phyloP scores from a whole-genome alignment of 208 protist species.

The Wallacemonas sp. region DNA sequence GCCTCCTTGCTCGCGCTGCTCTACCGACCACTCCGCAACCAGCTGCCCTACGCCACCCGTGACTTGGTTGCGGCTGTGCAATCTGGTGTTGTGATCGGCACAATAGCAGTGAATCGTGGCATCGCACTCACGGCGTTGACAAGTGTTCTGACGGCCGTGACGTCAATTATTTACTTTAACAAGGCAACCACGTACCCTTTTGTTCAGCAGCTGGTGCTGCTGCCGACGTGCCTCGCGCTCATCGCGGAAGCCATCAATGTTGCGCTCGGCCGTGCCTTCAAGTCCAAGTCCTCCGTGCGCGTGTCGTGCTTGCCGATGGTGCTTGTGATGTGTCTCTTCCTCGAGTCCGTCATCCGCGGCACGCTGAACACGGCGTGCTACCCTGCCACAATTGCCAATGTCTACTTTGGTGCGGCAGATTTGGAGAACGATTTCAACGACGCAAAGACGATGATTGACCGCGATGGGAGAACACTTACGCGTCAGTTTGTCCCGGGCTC shows the following conservation, averaged over 20 bases:
- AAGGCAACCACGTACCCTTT: background rate
- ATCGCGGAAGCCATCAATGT: conserved; percentile 1
- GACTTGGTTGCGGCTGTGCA: background rate
- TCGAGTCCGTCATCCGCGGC: conserved; percentile 42
- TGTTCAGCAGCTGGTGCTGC: conserved; percentile 1
- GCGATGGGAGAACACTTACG: conserved; percentile 25
- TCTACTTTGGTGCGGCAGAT: conserved; percentile 3
- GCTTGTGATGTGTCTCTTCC: background rate
- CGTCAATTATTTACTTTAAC: background rate
- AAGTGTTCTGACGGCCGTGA: background rate
- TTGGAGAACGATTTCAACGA: background rate
- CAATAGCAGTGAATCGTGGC: background rate
- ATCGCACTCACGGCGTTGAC: background rate
- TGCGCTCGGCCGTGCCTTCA: background rate
- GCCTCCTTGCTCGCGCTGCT: background rate
- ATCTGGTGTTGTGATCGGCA: conserved; percentile 1
- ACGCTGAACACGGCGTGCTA: conserved; percentile 58
- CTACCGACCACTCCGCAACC: conserved; percentile 1
- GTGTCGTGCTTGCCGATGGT: conserved; percentile 6
- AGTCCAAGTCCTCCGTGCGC: conserved; percentile 4
- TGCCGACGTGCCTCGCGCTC: background rate
- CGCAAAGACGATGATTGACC: conserved; percentile 11
- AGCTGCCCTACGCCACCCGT: background rate
- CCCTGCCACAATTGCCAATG: conserved; percentile 41
- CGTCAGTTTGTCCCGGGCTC: conserved; percentile 21